A percentile compares a stretch with the other conserved stretches of the same genome.
phyloP scores from a whole-genome alignment of 2,329 filamentous ascomycete genomes.

The Fusarium haematococcum region DNA sequence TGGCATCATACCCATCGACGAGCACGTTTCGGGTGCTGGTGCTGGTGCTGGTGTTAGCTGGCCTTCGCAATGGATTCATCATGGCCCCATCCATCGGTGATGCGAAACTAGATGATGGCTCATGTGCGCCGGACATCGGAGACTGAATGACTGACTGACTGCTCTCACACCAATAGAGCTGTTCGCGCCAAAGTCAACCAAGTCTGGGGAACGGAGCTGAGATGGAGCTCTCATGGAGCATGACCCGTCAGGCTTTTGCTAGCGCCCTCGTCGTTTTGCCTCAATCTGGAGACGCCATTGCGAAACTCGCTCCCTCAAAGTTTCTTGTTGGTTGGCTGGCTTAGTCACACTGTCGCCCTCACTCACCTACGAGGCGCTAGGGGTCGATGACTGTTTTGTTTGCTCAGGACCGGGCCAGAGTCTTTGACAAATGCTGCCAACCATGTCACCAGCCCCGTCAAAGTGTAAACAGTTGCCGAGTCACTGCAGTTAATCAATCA shows the following conservation, averaged over 20 bases:
- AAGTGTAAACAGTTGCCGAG: constrained; percentile 10
- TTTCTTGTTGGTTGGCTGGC: neutral
- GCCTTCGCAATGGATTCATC: neutral
- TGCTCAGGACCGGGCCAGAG: neutral
- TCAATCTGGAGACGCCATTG: constrained; percentile 7
- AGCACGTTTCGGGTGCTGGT: constrained; percentile 25
- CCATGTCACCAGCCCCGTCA: neutral
- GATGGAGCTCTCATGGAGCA: constrained; percentile 5
- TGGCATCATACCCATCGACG: constrained; percentile 22
- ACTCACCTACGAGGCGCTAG: neutral
- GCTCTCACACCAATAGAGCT: constrained; percentile 24
- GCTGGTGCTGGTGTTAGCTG: neutral
- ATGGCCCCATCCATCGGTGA: constrained; percentile 22
- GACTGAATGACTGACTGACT: constrained; percentile 1
- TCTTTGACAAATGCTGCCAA: neutral
- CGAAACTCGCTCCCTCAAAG: constrained; percentile 1
- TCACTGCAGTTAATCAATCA: constrained; percentile 10
- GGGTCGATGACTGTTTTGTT: neutral
- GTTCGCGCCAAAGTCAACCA: neutral
- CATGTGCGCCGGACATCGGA: constrained; percentile 33
- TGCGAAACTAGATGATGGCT: constrained; percentile 8
- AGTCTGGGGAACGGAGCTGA: constrained; percentile 38
- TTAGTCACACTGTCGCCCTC: neutral
- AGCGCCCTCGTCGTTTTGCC: constrained; percentile 9
- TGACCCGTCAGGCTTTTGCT: constrained; percentile 15